A percentile compares a stretch with the other conserved stretches of the same genome.
Evolutionary conservation across 371 early-diverging fungal species (phyloP).

Genomic region (Smittium culicis): DNA sequence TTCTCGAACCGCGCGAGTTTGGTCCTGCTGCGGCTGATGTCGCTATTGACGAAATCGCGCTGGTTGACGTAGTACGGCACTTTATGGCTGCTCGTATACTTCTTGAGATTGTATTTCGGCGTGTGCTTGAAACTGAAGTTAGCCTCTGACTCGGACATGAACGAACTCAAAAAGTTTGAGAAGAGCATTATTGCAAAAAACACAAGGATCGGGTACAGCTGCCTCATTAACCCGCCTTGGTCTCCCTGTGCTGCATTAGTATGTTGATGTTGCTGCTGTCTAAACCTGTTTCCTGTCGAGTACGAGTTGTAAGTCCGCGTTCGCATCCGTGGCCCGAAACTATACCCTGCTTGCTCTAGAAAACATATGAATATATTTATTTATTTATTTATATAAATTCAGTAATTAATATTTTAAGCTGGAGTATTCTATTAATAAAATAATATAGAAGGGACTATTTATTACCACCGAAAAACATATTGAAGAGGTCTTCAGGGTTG

Average conservation of each 20-base stretch:
- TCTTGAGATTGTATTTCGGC: constrained; percentile 15
- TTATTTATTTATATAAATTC: too few species aligned
- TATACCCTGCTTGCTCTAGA: constrained; percentile 13
- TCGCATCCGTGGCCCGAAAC: constrained; percentile 24
- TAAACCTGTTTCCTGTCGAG: constrained; percentile 12
- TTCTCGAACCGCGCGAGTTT: constrained; percentile 30
- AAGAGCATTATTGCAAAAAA: constrained; percentile 36
- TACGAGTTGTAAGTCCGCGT: constrained; percentile 8
- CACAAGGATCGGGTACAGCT: constrained; percentile 41
- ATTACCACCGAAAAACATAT: constrained; percentile 88
- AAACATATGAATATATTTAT: constrained; percentile 5
- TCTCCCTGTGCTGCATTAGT: too few species aligned
- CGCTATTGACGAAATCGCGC: constrained; percentile 20
- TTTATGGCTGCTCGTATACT: constrained; percentile 25
- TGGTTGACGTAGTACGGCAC: constrained; percentile 41
- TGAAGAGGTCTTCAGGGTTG: constrained; percentile 88
- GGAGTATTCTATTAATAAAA: background rate
- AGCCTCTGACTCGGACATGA: constrained; percentile 20
- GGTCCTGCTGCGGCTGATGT: constrained; percentile 15
- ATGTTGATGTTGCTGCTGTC: constrained; percentile 17
- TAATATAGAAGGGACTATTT: background rate
- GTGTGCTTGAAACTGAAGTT: constrained; percentile 26
- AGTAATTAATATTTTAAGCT: too few species aligned
- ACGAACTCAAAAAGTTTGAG: constrained; percentile 31
- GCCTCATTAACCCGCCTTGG: constrained; percentile 20